Base-by-base conservation (phyloP, 2,329 filamentous ascomycete genomes). In the Bipolaris victoriae region DNA sequence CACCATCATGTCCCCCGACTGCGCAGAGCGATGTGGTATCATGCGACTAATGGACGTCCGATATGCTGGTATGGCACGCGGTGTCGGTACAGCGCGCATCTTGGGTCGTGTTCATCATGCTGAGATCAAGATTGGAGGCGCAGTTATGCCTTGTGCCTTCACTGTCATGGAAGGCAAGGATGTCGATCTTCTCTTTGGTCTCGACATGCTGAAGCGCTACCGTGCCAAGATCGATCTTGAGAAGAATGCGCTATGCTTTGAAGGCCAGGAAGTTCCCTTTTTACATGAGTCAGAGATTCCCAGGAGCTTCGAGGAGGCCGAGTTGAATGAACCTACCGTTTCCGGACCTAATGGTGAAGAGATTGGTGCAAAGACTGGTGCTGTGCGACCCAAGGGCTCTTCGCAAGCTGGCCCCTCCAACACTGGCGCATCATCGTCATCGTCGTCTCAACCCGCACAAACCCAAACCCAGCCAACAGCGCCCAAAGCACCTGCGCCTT, bases 111-210 rank as follows among this genome's bases (percentile, higher is more conserved):
- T 99, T 3, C 95, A 99, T 77, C 92, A 91, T 20, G 95, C 95
- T 9, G 92, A 94, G 77, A 96, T 99, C 77, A 94, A 91, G 77
- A 95, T 99, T 66, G 95, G 94, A 51, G 87, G 85, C 40, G 86
- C 94, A 61, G 92, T 92, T 73, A 82, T 99, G 66, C 89, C 94
- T 2, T 98, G 93, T 79, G 95, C 92, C 58, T 99, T 99, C 77
- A 99, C 95, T 3, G 95, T 99, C 72, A 99, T 99, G 95, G 95
- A 99, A 79, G 95, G 95, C 63, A 99, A 98, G 78, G 88, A 92
- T 50, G 95, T 99, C 22, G 95, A 98, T 74, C 83, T 99, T 16
- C 84, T 99, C 2, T 86, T 99, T 11, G 95, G 95, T 3, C 81
- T 99, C 40, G 95, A 99, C 76, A 99, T 99, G 91, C 83, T 99